A percentile compares a stretch with the other conserved stretches of the same genome.
These are phyloP conservation scores for Trametes pubescens DNA, from an alignment of 1,284 basidiomycete genomes.

Conservation along the genomic window DNA sequence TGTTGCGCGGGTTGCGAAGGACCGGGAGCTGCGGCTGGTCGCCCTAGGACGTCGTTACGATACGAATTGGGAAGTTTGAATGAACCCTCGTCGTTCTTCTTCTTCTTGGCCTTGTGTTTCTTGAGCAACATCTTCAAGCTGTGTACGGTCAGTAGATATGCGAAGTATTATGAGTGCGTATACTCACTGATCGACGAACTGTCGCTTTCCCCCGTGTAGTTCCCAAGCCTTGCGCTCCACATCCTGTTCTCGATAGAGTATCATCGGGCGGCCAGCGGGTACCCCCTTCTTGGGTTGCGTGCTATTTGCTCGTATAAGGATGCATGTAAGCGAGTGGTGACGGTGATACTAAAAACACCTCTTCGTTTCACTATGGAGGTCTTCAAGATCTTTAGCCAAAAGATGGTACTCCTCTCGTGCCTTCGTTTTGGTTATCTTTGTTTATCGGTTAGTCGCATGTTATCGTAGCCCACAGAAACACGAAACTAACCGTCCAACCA, in stretches of 20 bases:
- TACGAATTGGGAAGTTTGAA: background rate
- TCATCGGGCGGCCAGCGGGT: background rate
- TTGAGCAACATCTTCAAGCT: background rate
- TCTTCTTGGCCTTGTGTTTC: background rate
- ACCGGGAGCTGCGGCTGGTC: background rate
- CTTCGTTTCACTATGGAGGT: background rate
- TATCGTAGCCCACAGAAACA: no score
- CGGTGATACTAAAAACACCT: background rate
- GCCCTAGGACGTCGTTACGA: background rate
- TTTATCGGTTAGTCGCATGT: background rate
- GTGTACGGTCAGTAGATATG: fast-evolving
- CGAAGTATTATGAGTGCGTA: no score
- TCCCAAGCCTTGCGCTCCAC: background rate
- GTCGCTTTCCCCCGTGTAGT: conserved; percentile 54
- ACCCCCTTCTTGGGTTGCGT: background rate
- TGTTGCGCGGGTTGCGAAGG: background rate
- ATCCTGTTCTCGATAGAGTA: background rate
- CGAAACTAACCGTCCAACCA: background rate
- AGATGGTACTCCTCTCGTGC: background rate
- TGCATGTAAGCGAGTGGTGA: background rate
- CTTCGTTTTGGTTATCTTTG: background rate
- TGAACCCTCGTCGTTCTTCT: background rate
- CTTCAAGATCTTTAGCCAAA: background rate
- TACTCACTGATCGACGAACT: background rate
- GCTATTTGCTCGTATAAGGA: background rate